Evolutionary conservation across 495 filamentous ascomycete genomes (phyloP), one percentile per base, ranked within the genome.

Genomic region (Penicillium ucsense): DNA sequence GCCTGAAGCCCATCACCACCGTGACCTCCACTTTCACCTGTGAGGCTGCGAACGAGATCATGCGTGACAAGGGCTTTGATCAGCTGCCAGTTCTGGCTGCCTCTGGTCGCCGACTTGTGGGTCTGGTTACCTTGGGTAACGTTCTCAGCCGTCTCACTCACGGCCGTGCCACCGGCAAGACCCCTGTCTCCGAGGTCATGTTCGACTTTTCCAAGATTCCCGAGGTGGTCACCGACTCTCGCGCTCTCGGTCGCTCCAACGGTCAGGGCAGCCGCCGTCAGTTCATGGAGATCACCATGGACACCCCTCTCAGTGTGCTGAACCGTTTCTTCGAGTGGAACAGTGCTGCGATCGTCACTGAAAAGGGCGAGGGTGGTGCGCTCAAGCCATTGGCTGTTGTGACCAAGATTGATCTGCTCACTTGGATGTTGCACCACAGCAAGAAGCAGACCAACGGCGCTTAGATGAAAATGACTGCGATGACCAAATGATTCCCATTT

Each of bases 251-350:
- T 20, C 45, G 63, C 28, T 49, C 52, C 2, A 48, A 41, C 3
- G 45, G 47, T 5, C 43, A 53, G 37, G 42, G 48, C 32, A 55
- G 2, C 56, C 72, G 75, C 58, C 77, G 83, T 53, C 84, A 83
- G 62, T 98, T 92, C 62, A 83, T 95, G 28, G 85, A 96, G 70
- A 95, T 98, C 57, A 96, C 94, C 4, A 67, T 86, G 60, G 86
- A 94, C 49, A 98, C 92, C 7, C 86, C 85, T 7, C 68, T 98
- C 32, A 78, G 77, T 46, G 85, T 85, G 36, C 70, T 98, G 35
- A 89, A 86, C 63, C 78, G 84, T 43, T 98, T 98, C 71, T 88
- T 98, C 56, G 90, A 95, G 66, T 96, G 94, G 87, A 97, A 97
- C 65, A 89, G 84, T 59, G 89, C 92, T 9, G 94, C 92, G 3